Percentiles rank a stretch among this genome's conserved stretches.
These are phyloP conservation scores for Angomonas ambiguus DNA, from an alignment of 208 protist species.

Conservation along the genomic window DNA sequence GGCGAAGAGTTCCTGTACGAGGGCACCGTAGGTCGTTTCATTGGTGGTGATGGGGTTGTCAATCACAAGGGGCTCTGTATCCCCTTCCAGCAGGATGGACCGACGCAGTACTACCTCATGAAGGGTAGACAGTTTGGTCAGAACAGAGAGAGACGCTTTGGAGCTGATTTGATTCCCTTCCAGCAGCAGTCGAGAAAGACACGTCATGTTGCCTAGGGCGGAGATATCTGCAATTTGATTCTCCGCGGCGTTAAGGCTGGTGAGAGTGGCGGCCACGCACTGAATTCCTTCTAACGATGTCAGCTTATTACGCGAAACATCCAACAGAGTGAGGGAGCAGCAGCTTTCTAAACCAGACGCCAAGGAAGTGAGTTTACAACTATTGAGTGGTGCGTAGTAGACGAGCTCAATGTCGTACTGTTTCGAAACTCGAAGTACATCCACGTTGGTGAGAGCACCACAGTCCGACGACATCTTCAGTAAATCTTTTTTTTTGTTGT, in stretches of 20 bases:
- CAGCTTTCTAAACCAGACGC: conserved; percentile 40
- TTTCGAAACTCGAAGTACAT: conserved; percentile 29
- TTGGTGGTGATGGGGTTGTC: conserved; percentile 77
- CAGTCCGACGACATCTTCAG: not conserved
- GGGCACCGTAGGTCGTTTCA: conserved; percentile 24
- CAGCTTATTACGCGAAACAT: conserved; percentile 66
- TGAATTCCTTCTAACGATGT: conserved; percentile 45
- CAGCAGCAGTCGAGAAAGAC: conserved; percentile 35
- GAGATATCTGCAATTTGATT: conserved; percentile 50
- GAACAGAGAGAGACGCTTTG: conserved; percentile 22
- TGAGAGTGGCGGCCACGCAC: conserved; percentile 36
- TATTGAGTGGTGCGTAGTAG: conserved; percentile 23
- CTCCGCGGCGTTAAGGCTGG: conserved; percentile 58
- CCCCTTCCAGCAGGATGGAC: conserved; percentile 27
- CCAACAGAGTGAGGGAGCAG: conserved; percentile 34
- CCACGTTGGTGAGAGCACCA: conserved; percentile 31
- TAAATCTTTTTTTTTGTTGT: too few relatives aligned
- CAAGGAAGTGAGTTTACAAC: conserved; percentile 20
- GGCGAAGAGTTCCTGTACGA: conserved; percentile 16
- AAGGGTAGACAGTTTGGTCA: conserved; percentile 40
- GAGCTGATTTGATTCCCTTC: conserved; percentile 65
- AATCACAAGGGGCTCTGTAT: conserved; percentile 31
- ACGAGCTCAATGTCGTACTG: conserved; percentile 73
- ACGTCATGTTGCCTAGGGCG: conserved; percentile 22
- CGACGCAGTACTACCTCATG: conserved; percentile 39